Evolutionary conservation across 2,329 filamentous ascomycete species (phyloP).

Genomic region (Myrmaecium sp.): DNA sequence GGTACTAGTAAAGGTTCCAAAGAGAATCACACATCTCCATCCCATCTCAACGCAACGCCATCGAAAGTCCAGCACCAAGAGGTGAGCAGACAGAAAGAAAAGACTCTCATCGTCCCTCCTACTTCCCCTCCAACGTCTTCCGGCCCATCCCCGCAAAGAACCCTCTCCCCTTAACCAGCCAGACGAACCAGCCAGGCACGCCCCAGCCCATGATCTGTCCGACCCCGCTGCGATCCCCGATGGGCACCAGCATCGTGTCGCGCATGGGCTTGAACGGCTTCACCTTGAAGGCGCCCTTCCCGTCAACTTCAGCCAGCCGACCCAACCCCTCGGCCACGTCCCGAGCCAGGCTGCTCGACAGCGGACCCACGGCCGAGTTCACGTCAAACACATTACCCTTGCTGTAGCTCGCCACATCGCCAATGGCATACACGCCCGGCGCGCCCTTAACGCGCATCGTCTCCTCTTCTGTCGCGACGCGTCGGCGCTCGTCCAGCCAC

Average conservation of each 20-base stretch:
- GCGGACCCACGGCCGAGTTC: conserved; percentile 10
- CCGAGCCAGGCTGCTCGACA: conserved; percentile 6
- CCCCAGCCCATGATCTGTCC: conserved; percentile 16
- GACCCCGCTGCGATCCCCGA: conserved; percentile 7
- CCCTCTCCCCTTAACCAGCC: conserved; percentile 18
- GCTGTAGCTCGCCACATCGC: conserved; percentile 16
- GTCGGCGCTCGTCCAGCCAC: conserved; percentile 12
- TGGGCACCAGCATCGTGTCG: conserved; percentile 9
- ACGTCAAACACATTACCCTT: conserved; percentile 15
- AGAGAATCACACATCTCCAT: too few species aligned
- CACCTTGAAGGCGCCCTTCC: conserved; percentile 3
- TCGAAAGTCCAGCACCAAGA: too few species aligned
- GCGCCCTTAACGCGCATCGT: conserved; percentile 11
- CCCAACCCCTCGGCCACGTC: conserved; percentile 7
- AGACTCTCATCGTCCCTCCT: too few species aligned
- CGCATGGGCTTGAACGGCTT: conserved; percentile 10
- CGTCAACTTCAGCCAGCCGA: too few species aligned
- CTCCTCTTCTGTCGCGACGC: conserved; percentile 10
- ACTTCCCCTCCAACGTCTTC: conserved; percentile 7
- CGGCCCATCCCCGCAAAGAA: conserved; percentile 13
- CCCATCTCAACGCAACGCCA: too few species aligned
- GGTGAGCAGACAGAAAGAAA: too few species aligned
- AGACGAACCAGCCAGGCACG: conserved; percentile 14
- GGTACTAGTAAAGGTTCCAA: too few species aligned
- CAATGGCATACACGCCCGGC: conserved; percentile 15